A percentile compares a stretch with the other conserved stretches of the same genome.
phyloP scores from a whole-genome alignment of 257 asterid species.

The Solanum tacnaense region DNA sequence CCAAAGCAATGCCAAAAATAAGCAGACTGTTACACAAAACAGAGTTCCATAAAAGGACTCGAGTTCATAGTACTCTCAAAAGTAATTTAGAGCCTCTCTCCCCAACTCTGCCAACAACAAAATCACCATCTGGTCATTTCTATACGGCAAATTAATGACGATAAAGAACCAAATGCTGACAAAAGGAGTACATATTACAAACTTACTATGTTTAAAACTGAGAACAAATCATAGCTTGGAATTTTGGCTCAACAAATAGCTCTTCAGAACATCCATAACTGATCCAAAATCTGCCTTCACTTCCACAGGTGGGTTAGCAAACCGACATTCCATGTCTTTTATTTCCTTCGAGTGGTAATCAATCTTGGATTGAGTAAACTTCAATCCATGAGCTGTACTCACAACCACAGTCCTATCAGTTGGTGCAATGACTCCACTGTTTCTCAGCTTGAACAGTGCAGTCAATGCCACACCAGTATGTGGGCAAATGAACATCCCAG shows the following conservation, averaged over 20 bases:
- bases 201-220: conserved; percentile 17
- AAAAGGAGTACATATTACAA: conserved; percentile 10
- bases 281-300: conserved; percentile 85
- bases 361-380: conserved; percentile 69
- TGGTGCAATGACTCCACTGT: conserved; percentile 50
- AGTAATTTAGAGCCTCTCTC: background rate
- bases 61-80: background rate
- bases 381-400: conserved; percentile 84
- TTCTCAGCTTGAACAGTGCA: conserved; percentile 67
- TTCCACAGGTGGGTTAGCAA: conserved; percentile 69
- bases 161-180: background rate
- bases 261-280: conserved; percentile 83
- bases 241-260: conserved; percentile 49
- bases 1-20: background rate
- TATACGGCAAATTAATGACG: background rate
- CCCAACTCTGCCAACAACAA: background rate
- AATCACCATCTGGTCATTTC: background rate
- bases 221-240: conserved; percentile 16
- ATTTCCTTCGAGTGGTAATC: conserved; percentile 71
- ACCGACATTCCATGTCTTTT: conserved; percentile 63
- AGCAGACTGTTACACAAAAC: background rate
- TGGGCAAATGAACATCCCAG: conserved; percentile 91
- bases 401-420: conserved; percentile 80
- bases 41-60: background rate
- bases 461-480: conserved; percentile 86